These are phyloP conservation scores for Oxyria digyna DNA, from an alignment of 148 eudicot genomes.

Conservation along the genomic window DNA sequence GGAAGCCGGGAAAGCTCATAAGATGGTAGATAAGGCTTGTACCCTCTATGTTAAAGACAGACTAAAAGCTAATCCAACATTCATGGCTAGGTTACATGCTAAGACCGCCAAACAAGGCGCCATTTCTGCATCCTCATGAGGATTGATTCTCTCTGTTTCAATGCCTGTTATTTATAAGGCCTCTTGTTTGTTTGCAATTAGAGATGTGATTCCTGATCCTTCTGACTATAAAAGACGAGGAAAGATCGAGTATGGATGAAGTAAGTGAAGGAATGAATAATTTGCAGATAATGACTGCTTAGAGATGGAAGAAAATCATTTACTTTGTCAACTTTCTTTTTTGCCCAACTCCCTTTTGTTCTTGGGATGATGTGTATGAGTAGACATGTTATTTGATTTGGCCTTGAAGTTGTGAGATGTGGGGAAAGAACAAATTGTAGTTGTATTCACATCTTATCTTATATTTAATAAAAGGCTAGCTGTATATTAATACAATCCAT, in stretches of 20 bases:
- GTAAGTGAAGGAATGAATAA: neutral
- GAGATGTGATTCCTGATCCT: neutral
- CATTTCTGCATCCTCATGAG: conserved; percentile 16
- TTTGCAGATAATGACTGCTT: neutral
- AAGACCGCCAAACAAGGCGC: conserved; percentile 32
- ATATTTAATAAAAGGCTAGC: too few species aligned
- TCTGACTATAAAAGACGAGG: neutral
- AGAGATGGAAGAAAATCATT: neutral
- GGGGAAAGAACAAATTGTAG: too few species aligned
- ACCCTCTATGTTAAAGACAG: conserved; percentile 54
- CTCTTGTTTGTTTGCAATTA: neutral
- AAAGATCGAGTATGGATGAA: neutral
- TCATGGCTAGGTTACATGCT: conserved; percentile 68
- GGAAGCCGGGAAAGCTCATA: conserved; percentile 81
- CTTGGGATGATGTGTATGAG: too few species aligned
- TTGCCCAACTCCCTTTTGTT: too few species aligned
- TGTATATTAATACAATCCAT: too few species aligned
- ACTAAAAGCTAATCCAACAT: conserved; percentile 65
- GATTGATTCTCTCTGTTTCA: neutral
- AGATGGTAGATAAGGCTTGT: conserved; percentile 57
- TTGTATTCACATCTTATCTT: too few species aligned
- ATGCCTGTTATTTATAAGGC: neutral
- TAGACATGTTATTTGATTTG: too few species aligned
- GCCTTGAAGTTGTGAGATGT: too few species aligned
- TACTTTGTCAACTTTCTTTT: neutral